These are phyloP conservation scores for Cucurbitaria berberidis DNA, from an alignment of 2,329 filamentous ascomycete species.

Conservation along the genomic window DNA sequence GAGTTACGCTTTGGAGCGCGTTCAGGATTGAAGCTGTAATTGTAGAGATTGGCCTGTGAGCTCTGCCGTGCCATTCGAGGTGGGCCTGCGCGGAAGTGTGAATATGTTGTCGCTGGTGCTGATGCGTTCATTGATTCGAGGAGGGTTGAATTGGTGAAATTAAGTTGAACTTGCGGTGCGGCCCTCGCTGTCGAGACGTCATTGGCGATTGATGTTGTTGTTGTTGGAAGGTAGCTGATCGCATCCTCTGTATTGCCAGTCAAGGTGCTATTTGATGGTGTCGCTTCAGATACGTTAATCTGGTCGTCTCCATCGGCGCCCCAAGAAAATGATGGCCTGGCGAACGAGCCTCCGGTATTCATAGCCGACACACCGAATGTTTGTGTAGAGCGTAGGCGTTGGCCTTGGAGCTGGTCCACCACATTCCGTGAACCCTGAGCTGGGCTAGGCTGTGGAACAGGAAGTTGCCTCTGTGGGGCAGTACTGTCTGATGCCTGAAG, in stretches of 20 bases:
- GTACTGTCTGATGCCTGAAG: conserved; percentile 16
- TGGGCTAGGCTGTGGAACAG: conserved; percentile 40
- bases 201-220: conserved; percentile 11
- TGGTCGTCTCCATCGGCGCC: conserved; percentile 15
- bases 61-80: conserved; percentile 33
- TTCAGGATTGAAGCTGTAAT: conserved; percentile 50
- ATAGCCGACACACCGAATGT: conserved; percentile 17
- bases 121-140: conserved; percentile 30
- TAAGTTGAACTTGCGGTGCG: conserved; percentile 22
- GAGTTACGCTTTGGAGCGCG: conserved; percentile 41
- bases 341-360: conserved; percentile 14
- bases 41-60: conserved; percentile 48
- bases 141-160: conserved; percentile 32
- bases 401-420: conserved; percentile 42
- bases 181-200: conserved; percentile 12
- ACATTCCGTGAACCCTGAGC: conserved; percentile 31
- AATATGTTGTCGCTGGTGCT: conserved; percentile 27
- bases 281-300: conserved; percentile 14
- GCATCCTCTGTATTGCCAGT: conserved; percentile 12
- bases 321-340: conserved; percentile 34
- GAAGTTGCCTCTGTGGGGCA: conserved; percentile 37
- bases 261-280: conserved; percentile 12
- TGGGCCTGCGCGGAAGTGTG: conserved; percentile 27
- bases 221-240: conserved; percentile 16
- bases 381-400: conserved; percentile 36